A percentile compares a stretch with the other conserved stretches of the same genome.
Conservation (phyloP, 441 rosid genomes). For the Mallotus repandus region DNA sequence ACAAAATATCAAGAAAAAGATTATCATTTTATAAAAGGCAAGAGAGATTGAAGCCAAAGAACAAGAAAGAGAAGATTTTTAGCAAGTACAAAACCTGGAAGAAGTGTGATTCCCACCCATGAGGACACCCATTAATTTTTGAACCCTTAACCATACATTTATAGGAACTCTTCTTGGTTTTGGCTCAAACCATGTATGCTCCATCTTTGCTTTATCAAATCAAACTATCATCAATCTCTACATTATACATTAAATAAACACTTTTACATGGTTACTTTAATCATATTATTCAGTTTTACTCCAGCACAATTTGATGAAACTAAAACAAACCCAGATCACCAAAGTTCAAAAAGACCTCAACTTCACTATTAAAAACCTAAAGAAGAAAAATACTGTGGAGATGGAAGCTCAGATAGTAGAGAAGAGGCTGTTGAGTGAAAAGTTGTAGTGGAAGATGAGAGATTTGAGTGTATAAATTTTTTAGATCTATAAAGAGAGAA, state of each 20-base stretch:
- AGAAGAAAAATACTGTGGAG: too few relatives aligned
- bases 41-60: slow-evolving; percentile 35
- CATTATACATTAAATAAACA: slow-evolving; percentile 19
- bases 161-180: slow-evolving; percentile 45
- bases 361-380: not conserved
- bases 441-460: not conserved
- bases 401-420: not conserved
- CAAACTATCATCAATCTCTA: slow-evolving; percentile 23
- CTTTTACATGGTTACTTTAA: too few relatives aligned
- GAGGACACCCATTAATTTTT: slow-evolving; percentile 70
- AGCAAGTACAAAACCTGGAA: slow-evolving; percentile 85
- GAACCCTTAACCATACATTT: slow-evolving; percentile 61
- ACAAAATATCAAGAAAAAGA: not conserved
- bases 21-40: not conserved
- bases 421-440: not conserved
- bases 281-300: too few relatives aligned
- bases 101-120: slow-evolving; percentile 93
- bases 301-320: too few relatives aligned
- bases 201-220: slow-evolving; percentile 30
- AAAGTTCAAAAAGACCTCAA: not conserved
- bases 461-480: not conserved
- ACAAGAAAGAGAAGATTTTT: slow-evolving; percentile 14
- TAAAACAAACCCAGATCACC: not conserved
- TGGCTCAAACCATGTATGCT: slow-evolving; percentile 30
- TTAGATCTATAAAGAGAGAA: slow-evolving; percentile 6